A percentile compares a stretch with the other conserved stretches of the same genome.
Conservation (phyloP, 257 asterid species). For the Primulina huaijiensis region DNA sequence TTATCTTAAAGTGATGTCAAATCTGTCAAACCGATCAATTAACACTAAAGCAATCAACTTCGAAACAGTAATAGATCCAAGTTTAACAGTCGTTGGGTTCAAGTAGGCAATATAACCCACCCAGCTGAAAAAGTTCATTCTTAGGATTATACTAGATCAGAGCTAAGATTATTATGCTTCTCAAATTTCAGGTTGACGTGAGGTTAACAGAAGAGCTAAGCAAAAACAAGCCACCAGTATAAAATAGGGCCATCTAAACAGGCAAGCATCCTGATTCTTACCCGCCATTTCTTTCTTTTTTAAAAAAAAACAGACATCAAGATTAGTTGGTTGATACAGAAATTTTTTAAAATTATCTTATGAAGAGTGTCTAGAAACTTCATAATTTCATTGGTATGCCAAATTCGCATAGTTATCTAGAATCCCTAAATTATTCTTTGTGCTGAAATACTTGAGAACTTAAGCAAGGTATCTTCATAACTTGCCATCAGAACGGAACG, state of each 20-base stretch:
- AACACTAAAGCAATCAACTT: slow-evolving; percentile 10
- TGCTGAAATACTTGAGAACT: background rate
- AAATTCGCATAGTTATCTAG: background rate
- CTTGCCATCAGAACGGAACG: slow-evolving; percentile 20
- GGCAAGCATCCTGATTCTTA: background rate
- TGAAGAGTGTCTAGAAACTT: background rate
- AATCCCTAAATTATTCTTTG: background rate
- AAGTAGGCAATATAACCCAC: background rate
- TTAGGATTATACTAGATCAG: background rate
- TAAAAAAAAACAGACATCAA: background rate
- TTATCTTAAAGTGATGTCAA: slow-evolving; percentile 20
- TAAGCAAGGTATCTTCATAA: slow-evolving; percentile 4
- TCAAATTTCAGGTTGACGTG: background rate
- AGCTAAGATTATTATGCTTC: background rate
- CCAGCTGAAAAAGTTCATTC: background rate
- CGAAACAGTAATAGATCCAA: background rate
- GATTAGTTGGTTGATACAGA: background rate
- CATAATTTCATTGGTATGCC: background rate
- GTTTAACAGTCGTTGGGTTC: background rate
- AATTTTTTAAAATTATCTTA: no score
- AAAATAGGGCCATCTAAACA: background rate
- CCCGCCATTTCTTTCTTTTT: no score
- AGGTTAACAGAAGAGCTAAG: background rate
- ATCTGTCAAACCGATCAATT: slow-evolving; percentile 7
- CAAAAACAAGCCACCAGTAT: background rate